These are phyloP conservation scores for Chenopodium album DNA, from an alignment of 148 eudicot species.

Conservation along the genomic window DNA sequence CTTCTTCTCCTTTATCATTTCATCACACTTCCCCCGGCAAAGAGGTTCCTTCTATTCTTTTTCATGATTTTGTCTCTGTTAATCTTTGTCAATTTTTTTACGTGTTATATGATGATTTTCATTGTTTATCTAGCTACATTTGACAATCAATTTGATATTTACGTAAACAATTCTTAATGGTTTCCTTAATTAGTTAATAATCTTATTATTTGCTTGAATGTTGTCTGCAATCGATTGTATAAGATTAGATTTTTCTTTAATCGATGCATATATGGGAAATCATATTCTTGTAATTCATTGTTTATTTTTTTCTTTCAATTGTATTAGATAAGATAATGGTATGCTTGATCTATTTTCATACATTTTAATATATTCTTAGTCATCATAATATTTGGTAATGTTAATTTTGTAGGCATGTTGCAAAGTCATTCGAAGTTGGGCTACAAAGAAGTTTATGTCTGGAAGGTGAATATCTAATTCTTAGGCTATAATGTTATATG, in stretches of 20 bases:
- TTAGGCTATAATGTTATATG: background rate
- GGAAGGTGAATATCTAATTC: conserved; percentile 54
- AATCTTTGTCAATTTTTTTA: background rate
- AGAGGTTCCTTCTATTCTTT: conserved; percentile 34
- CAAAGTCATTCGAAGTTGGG: conserved; percentile 73
- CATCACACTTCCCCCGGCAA: conserved; percentile 26
- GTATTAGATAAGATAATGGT: too few relatives aligned
- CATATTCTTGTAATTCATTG: too few relatives aligned
- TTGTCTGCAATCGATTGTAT: too few relatives aligned
- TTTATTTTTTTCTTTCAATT: too few relatives aligned
- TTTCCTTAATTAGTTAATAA: background rate
- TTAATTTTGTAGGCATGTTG: conserved; percentile 46
- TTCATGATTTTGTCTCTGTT: background rate
- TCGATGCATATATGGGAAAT: too few relatives aligned
- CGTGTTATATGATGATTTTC: too few relatives aligned
- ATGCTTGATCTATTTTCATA: too few relatives aligned
- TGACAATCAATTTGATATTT: background rate
- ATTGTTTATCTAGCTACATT: too few relatives aligned
- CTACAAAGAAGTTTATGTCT: conserved; percentile 65
- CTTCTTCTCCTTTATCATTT: conserved; percentile 21
- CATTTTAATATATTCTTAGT: background rate
- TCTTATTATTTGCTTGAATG: too few relatives aligned
- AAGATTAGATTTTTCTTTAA: too few relatives aligned
- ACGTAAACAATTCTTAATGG: background rate
- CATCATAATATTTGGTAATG: background rate